phyloP scores from a whole-genome alignment of 164 flowering plant genomes.

The Aristolochia californica region DNA sequence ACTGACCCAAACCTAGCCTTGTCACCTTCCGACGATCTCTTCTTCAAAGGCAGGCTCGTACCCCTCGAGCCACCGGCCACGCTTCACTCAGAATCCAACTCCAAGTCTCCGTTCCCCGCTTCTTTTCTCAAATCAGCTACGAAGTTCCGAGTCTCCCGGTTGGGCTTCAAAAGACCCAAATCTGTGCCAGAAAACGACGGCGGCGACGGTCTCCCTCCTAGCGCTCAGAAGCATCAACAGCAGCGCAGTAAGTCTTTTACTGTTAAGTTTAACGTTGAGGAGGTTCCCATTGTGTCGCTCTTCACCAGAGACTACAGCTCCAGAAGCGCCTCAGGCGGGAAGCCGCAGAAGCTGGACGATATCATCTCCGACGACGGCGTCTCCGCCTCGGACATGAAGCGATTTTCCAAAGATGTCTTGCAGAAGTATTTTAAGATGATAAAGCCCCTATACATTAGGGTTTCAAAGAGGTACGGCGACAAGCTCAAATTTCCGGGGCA shows the following conservation, averaged over 20 bases:
- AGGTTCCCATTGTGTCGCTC: conserved; percentile 53
- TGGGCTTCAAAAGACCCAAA: conserved; percentile 54
- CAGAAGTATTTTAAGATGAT: conserved; percentile 71
- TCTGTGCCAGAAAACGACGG: conserved; percentile 9
- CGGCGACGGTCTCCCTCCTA: conserved; percentile 3
- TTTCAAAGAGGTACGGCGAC: conserved; percentile 46
- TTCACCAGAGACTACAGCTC: conserved; percentile 52
- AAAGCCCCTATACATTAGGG: conserved; percentile 65
- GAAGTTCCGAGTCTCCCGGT: conserved; percentile 55
- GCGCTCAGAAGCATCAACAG: conserved; percentile 1
- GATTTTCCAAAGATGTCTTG: conserved; percentile 40
- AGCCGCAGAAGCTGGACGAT: conserved; percentile 13
- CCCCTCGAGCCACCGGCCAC: conserved; percentile 30
- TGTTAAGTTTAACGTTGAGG: conserved; percentile 72
- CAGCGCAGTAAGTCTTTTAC: conserved; percentile 31
- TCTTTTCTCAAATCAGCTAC: conserved; percentile 42
- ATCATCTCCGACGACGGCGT: conserved; percentile 4
- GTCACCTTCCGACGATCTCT: conserved; percentile 59
- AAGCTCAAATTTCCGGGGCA: conserved; percentile 40
- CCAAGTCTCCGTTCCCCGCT: conserved; percentile 29
- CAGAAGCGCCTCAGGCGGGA: conserved; percentile 12
- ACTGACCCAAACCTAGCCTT: conserved; percentile 23
- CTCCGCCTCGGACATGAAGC: conserved; percentile 23
- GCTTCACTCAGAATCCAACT: conserved; percentile 18
- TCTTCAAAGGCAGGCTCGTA: conserved; percentile 60